Evolutionary conservation across 148 eudicot species (phyloP).

Genomic region (Vaccinium myrtillus): DNA sequence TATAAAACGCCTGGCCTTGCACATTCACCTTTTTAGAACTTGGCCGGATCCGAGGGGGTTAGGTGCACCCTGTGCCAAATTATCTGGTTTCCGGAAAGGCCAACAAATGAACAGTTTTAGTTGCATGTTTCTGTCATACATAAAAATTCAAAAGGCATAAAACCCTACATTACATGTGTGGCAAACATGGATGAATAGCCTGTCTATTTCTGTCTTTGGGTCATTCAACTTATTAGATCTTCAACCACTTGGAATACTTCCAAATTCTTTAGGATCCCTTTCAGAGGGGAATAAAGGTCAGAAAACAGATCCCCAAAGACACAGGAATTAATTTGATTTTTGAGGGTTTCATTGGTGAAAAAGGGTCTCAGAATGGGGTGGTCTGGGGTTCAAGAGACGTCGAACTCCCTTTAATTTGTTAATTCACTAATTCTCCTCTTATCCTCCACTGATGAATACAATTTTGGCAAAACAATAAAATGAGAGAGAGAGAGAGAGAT

Average conservation of each 20-base stretch:
- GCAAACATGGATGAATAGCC: not conserved
- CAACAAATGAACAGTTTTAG: not conserved
- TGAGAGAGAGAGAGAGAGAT: no score
- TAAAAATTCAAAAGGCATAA: not conserved
- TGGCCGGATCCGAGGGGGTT: no score
- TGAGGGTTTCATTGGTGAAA: not conserved
- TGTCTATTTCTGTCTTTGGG: not conserved
- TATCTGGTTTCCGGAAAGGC: not conserved
- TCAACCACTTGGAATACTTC: not conserved
- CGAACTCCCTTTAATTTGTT: no score
- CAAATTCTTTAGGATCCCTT: not conserved
- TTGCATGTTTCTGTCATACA: not conserved
- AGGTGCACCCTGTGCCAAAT: not conserved
- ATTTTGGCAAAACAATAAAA: no score
- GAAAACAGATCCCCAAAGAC: not conserved
- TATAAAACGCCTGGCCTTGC: not conserved
- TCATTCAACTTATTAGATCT: not conserved
- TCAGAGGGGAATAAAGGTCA: no score
- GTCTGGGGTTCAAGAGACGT: no score
- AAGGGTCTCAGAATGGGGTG: no score
- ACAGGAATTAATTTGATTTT: not conserved
- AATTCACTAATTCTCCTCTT: no score
- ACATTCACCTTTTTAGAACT: no score
- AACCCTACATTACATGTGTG: not conserved
- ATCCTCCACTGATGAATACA: no score